phyloP scores from a whole-genome alignment of 2,329 filamentous ascomycete species.

The Cryphonectria nitschkei region DNA sequence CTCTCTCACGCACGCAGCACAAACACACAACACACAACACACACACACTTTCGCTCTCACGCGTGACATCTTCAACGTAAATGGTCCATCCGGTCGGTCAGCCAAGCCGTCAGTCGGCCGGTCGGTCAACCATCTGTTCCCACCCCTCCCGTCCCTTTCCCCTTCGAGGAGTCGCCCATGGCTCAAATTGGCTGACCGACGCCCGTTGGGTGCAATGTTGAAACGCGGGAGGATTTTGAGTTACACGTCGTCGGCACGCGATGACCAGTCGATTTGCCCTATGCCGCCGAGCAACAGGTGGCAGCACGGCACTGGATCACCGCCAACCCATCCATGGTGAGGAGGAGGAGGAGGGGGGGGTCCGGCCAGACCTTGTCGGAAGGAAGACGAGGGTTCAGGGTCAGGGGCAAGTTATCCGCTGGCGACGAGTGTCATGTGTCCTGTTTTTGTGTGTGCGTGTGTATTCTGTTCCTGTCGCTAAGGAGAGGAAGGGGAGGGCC shows the following conservation, averaged over 20 bases:
- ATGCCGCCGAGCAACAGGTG: not conserved
- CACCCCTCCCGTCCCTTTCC: no score
- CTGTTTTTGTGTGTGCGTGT: not conserved
- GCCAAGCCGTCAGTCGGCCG: not conserved
- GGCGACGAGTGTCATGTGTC: constrained; percentile 15
- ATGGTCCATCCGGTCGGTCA: not conserved
- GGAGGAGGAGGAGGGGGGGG: not conserved
- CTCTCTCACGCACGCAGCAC: no score
- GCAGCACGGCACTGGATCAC: constrained; percentile 9
- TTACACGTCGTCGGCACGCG: not conserved
- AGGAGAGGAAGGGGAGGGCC: not conserved
- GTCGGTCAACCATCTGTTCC: not conserved
- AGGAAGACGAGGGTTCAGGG: not conserved
- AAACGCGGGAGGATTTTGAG: constrained; percentile 20
- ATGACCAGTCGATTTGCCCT: not conserved
- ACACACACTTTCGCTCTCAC: not conserved
- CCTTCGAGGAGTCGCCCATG: not conserved
- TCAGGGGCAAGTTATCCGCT: not conserved
- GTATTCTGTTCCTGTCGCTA: not conserved
- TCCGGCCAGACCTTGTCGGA: not conserved
- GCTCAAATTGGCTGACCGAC: not conserved
- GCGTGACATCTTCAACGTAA: not conserved
- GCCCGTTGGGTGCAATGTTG: constrained; percentile 2
- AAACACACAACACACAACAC: no score
- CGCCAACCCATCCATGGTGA: not conserved